Percentiles rank a stretch among this genome's conserved stretches.
phyloP scores from a whole-genome alignment of 331 rosid species.

The Phaseolus coccineus region DNA sequence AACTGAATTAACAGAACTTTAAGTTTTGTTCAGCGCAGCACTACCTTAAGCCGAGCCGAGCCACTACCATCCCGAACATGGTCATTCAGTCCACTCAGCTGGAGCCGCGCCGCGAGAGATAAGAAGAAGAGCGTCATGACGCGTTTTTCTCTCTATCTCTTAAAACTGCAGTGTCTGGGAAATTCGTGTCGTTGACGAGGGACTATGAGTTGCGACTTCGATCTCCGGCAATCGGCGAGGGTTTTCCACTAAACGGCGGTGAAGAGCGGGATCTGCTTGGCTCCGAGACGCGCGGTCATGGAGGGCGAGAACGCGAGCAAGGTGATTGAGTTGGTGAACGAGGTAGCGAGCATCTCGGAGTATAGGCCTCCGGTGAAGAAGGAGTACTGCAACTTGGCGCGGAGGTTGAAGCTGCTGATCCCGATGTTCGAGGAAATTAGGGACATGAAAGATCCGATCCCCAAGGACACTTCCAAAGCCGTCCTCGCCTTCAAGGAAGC shows the following conservation, averaged over 20 bases:
- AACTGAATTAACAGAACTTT: conserved; percentile 47
- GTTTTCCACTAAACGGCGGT: conserved; percentile 27
- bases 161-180: conserved; percentile 14
- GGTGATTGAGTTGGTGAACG: conserved; percentile 67
- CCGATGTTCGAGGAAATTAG: conserved; percentile 95
- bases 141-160: conserved; percentile 35
- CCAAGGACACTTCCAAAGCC: conserved; percentile 58
- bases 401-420: conserved; percentile 83
- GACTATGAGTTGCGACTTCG: conserved; percentile 36
- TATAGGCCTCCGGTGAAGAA: conserved; percentile 77
- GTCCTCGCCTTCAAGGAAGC: conserved; percentile 65
- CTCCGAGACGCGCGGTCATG: conserved; percentile 48
- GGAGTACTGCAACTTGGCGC: conserved; percentile 81
- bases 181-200: conserved; percentile 35
- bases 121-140: conserved; percentile 21
- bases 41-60: conserved; percentile 32
- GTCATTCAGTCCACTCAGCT: conserved; percentile 37
- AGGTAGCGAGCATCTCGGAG: conserved; percentile 78
- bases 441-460: conserved; percentile 57
- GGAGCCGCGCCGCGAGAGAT: conserved; percentile 27
- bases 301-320: conserved; percentile 64
- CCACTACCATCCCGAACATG: conserved; percentile 27
- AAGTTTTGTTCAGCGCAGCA: neutral
- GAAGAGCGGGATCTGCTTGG: conserved; percentile 45
- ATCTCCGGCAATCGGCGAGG: conserved; percentile 35